Evolutionary conservation across 148 eudicot genomes (phyloP).

Genomic region (Persicaria tinctoria): DNA sequence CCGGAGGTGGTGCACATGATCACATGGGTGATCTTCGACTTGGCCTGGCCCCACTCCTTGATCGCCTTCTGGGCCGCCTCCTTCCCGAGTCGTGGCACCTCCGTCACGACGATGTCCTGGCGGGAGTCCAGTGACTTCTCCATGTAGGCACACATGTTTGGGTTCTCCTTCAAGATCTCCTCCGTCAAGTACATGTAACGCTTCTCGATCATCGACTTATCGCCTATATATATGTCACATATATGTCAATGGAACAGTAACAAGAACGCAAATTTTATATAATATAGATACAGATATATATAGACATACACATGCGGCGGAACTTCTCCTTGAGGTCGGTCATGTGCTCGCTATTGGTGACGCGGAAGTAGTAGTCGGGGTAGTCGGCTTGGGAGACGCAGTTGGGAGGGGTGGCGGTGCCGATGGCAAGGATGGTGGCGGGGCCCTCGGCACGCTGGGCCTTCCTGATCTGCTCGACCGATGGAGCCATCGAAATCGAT

Average conservation of each 20-base stretch:
- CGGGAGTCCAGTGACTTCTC: slow-evolving; percentile 30
- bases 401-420: slow-evolving; percentile 22
- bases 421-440: slow-evolving; percentile 21
- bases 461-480: slow-evolving; percentile 19
- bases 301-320: slow-evolving; percentile 24
- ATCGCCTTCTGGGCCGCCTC: slow-evolving; percentile 43
- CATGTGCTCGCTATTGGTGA: slow-evolving; percentile 28
- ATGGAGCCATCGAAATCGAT: not conserved
- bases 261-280: not conserved
- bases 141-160: slow-evolving; percentile 29
- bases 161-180: slow-evolving; percentile 30
- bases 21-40: slow-evolving; percentile 42
- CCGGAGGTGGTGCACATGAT: slow-evolving; percentile 45
- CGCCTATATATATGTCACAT: slow-evolving; percentile 17
- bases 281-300: not conserved
- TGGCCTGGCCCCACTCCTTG: slow-evolving; percentile 47
- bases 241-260: not conserved
- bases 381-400: slow-evolving; percentile 19
- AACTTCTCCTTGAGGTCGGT: slow-evolving; percentile 20
- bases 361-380: slow-evolving; percentile 23
- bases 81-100: slow-evolving; percentile 39
- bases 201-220: slow-evolving; percentile 37
- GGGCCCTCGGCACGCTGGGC: slow-evolving; percentile 22
- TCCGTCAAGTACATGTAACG: slow-evolving; percentile 40
- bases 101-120: slow-evolving; percentile 38